Percentiles rank a stretch among this genome's conserved stretches.
phyloP scores from a whole-genome alignment of 208 protist genomes.

The Leishmania turanica region DNA sequence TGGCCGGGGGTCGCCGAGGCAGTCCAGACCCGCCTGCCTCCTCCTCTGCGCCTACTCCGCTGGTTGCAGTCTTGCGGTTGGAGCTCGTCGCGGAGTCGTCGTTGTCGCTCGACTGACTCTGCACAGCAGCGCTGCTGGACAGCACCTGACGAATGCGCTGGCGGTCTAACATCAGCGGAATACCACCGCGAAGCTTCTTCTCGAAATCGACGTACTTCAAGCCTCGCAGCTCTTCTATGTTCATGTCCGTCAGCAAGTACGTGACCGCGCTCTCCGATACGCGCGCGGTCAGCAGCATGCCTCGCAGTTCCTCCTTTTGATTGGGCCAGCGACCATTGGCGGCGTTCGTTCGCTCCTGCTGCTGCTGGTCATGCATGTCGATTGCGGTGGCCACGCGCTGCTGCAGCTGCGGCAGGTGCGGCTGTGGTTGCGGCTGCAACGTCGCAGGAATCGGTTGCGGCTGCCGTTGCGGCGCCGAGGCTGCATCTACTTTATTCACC shows the following conservation, averaged over 20 bases:
- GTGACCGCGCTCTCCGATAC: slow-evolving; percentile 30
- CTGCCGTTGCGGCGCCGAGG: slow-evolving; percentile 5
- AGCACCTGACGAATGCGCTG: slow-evolving; percentile 33
- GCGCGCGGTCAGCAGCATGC: slow-evolving; percentile 21
- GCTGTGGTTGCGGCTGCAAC: neutral
- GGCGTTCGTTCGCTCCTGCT: slow-evolving; percentile 4
- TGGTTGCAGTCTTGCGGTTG: neutral
- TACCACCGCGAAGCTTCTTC: slow-evolving; percentile 19
- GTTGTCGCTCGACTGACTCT: neutral
- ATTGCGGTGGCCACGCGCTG: slow-evolving; percentile 3
- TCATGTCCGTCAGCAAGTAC: slow-evolving; percentile 18
- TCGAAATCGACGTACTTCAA: slow-evolving; percentile 35
- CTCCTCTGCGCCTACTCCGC: neutral
- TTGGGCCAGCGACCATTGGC: slow-evolving; percentile 22
- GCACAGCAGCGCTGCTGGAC: neutral
- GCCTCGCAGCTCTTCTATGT: slow-evolving; percentile 28
- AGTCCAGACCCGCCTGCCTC: neutral
- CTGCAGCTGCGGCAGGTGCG: slow-evolving; percentile 13
- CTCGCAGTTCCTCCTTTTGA: slow-evolving; percentile 37
- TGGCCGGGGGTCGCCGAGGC: slow-evolving; percentile 12
- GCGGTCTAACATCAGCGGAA: slow-evolving; percentile 27
- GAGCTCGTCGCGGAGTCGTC: neutral
- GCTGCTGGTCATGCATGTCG: slow-evolving; percentile 5
- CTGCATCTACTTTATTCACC: slow-evolving; percentile 9
- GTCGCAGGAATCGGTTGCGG: neutral